Evolutionary conservation across 257 asterid species (phyloP).

Genomic region (Handroanthus guayacan): DNA sequence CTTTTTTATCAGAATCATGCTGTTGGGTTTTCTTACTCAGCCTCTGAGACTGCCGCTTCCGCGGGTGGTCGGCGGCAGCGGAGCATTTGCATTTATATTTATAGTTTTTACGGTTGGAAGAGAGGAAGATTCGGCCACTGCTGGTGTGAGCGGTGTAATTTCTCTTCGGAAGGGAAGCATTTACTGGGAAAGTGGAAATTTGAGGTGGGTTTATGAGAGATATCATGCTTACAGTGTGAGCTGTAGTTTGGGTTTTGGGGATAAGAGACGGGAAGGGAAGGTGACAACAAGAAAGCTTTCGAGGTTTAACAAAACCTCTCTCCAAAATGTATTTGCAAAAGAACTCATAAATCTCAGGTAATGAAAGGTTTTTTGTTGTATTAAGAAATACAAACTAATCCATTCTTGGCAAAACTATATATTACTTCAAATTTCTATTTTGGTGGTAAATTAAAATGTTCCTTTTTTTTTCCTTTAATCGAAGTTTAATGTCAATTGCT

Average conservation of each 20-base stretch:
- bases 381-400: too few species aligned
- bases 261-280: conserved; percentile 43
- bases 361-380: too few species aligned
- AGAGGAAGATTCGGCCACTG: conserved; percentile 31
- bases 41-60: conserved; percentile 34
- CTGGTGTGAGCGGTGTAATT: conserved; percentile 9
- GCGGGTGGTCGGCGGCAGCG: conserved; percentile 40
- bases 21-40: conserved; percentile 47
- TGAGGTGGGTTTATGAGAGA: conserved; percentile 43
- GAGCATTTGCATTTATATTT: conserved; percentile 42
- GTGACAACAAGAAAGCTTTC: not conserved
- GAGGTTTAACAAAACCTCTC: conserved; percentile 46
- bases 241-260: conserved; percentile 30
- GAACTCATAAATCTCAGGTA: too few species aligned
- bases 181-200: conserved; percentile 34
- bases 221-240: conserved; percentile 43
- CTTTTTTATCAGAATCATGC: conserved; percentile 42
- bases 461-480: too few species aligned
- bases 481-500: too few species aligned
- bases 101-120: conserved; percentile 24
- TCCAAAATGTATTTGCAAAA: too few species aligned
- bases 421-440: too few species aligned
- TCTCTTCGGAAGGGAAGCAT: conserved; percentile 13
- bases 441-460: too few species aligned
- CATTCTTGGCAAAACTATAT: too few species aligned